phyloP scores from a whole-genome alignment of 768 basidiomycete species.

The Ramaria sp. region DNA sequence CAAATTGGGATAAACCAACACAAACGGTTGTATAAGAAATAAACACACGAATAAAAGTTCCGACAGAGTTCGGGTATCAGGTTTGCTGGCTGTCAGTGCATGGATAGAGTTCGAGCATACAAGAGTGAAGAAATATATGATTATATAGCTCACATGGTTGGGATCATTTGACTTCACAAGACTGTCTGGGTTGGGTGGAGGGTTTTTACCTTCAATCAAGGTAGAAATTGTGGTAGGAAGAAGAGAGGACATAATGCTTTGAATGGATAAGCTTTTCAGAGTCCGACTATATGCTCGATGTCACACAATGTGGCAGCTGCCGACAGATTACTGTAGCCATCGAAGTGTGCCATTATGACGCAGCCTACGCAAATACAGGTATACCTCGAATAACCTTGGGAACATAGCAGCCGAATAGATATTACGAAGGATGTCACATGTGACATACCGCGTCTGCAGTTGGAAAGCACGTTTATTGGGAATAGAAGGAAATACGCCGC shows the following conservation, averaged over 20 bases:
- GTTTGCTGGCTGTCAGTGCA: constrained; percentile 62
- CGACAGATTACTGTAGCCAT: background rate
- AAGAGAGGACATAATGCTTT: background rate
- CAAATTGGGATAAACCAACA: background rate
- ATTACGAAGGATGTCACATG: background rate
- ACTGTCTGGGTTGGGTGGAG: constrained; percentile 24
- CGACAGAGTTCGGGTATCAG: constrained; percentile 79
- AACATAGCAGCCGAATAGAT: too few species aligned
- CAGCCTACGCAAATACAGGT: background rate
- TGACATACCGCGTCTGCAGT: background rate
- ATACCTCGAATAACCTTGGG: background rate
- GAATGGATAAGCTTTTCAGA: background rate
- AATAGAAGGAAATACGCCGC: background rate
- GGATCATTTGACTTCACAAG: constrained; percentile 53
- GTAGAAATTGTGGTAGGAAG: background rate
- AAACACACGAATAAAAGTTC: constrained; percentile 51
- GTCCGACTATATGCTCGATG: background rate
- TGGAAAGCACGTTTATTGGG: background rate
- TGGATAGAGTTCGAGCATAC: constrained; percentile 2
- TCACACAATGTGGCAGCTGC: background rate
- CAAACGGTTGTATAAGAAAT: background rate
- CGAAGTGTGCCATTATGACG: background rate
- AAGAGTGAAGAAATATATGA: background rate
- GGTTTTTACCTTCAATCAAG: background rate
- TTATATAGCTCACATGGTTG: constrained; percentile 38